Base-by-base conservation (phyloP, 73 alveolate genomes). In the Blepharisma japonicum region DNA sequence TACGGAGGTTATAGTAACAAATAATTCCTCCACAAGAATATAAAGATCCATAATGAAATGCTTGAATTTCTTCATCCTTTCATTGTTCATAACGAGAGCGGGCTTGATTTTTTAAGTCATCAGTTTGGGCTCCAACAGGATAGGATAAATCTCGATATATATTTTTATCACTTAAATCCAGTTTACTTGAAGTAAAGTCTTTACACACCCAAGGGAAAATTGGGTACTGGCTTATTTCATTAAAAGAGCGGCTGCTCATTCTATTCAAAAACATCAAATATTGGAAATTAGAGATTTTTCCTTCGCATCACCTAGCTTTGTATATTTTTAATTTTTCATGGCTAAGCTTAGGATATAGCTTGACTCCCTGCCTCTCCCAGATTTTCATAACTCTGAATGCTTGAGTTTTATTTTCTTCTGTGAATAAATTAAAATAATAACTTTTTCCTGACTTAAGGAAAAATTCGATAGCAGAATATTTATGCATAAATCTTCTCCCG, bases 201-300 rank as follows among this genome's bases (percentile, higher is more conserved):
- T 89, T 81, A 50, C 90, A 27, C 46, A 96, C 86, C 99, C 99
- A 96, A 0, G 99, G 99, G 81, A 94, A 96, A n/a, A 96, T 97
- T 20, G 99, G 99, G 79, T 96, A 96, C 77, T 96, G 94, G 38
- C 96, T 92, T 46, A 96, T 66, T 81, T 96, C 98, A 84, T 94
- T 85, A 87, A 87, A 89, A 55, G 96, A 78, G 51, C 99, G 83
- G 39, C 96, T 89, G 14, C 98, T 88, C 54, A 78, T 87, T n/a
- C 92, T 83, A 86, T 96, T 96, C 23, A 96, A 81, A 55, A 89
- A 83, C 94, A 94, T 89, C 74, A 96, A 83, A 85, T 96, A 96
- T 8, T 96, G 97, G 72, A 88, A 93, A 81, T 96, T 96, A 11
- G 97, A 83, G 39, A 96, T 70, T 9, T 87, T 91, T 7, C 99